phyloP scores from a whole-genome alignment of 208 protist genomes.

The Trypanosoma theileri region DNA sequence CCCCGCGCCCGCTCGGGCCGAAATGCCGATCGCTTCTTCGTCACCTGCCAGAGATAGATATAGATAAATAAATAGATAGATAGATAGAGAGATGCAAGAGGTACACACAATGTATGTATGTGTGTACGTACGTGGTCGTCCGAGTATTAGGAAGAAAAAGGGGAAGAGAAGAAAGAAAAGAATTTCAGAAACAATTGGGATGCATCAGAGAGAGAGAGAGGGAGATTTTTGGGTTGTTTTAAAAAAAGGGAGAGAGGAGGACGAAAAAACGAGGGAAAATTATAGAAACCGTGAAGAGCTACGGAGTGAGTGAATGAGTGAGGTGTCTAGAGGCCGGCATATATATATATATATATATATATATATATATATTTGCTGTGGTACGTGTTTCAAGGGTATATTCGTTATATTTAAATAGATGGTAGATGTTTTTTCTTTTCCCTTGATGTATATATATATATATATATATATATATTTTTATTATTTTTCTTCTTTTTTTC shows the following conservation, averaged over 20 bases:
- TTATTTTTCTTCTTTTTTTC: too few species aligned
- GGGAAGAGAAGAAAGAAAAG: conserved; percentile 9
- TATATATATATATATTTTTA: conserved; percentile 4
- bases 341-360: too few species aligned
- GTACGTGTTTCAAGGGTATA: too few species aligned
- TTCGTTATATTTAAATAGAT: too few species aligned
- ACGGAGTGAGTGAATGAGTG: not conserved
- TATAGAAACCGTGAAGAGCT: conserved; percentile 6
- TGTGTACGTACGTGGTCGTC: too few species aligned
- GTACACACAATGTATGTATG: too few species aligned
- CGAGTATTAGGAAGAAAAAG: not conserved
- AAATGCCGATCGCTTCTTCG: conserved; percentile 73
- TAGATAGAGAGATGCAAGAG: conserved; percentile 5
- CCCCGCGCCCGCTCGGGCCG: conserved; percentile 47
- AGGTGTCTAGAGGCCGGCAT: too few species aligned
- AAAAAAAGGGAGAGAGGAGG: conserved; percentile 11
- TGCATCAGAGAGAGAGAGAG: conserved; percentile 12
- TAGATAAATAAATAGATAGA: not conserved
- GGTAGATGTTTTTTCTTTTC: too few species aligned
- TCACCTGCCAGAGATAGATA: conserved; percentile 40
- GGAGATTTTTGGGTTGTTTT: not conserved
- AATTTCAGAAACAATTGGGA: conserved; percentile 9
- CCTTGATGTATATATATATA: too few species aligned
- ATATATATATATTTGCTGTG: not conserved
- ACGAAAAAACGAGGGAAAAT: too few species aligned